phyloP scores from a whole-genome alignment of 352 stramenopile species.

The Phytopythium sindhum region DNA sequence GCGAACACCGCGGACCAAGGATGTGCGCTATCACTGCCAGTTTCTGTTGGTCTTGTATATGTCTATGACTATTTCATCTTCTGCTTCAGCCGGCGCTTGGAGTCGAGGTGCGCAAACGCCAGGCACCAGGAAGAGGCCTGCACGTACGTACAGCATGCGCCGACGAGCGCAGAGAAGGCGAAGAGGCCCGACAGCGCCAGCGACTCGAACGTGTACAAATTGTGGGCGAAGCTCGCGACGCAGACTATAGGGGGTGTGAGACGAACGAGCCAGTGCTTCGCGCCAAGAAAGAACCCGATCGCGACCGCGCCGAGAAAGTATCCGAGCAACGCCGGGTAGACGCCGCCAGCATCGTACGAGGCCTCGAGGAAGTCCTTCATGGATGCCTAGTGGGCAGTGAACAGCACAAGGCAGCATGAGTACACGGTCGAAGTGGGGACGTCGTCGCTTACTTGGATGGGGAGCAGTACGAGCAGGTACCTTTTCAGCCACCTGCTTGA shows the following conservation, averaged over 20 bases:
- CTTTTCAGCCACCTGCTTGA: constrained; percentile 21
- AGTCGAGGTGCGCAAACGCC: constrained; percentile 42
- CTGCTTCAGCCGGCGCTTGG: constrained; percentile 16
- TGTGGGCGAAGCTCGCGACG: constrained; percentile 25
- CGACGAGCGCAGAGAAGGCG: constrained; percentile 32
- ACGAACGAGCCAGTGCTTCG: constrained; percentile 15
- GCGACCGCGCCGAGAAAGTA: constrained; percentile 49
- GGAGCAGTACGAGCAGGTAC: constrained; percentile 8
- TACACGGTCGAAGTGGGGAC: not conserved
- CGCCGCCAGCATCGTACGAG: constrained; percentile 50
- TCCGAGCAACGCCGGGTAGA: constrained; percentile 56
- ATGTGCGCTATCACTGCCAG: not conserved
- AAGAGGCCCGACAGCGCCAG: constrained; percentile 24
- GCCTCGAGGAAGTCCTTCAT: constrained; percentile 33
- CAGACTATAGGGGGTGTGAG: constrained; percentile 17
- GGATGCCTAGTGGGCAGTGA: constrained; percentile 30
- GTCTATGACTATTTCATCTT: constrained; percentile 14
- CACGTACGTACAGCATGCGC: constrained; percentile 53
- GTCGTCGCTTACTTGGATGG: not conserved
- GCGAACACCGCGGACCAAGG: too few relatives aligned
- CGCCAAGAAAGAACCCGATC: constrained; percentile 28
- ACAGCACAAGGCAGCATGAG: not conserved
- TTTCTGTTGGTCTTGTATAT: not conserved
- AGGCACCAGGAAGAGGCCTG: constrained; percentile 50
- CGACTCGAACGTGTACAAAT: constrained; percentile 22